phyloP scores from a whole-genome alignment of 2,329 filamentous ascomycete species.

The Neopestalotiopsis rosae region DNA sequence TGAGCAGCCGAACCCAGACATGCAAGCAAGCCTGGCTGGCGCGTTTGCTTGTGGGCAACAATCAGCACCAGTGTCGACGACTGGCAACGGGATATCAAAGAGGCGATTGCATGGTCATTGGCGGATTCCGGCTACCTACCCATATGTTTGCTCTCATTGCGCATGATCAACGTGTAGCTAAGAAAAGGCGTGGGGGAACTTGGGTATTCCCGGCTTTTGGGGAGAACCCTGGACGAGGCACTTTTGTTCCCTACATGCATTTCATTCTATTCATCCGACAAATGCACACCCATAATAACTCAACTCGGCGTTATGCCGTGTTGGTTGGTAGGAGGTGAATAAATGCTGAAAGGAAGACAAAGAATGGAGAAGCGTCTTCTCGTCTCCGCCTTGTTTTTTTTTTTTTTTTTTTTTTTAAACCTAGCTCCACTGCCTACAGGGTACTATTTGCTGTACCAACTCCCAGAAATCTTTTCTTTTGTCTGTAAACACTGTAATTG shows the following conservation, averaged over 20 bases:
- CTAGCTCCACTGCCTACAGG: neutral
- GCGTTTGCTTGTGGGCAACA: neutral
- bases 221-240: neutral
- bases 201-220: neutral
- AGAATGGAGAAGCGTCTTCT: neutral
- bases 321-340: neutral
- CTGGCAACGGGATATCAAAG: neutral
- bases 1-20: neutral
- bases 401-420: neutral
- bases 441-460: neutral
- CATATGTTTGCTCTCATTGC: neutral
- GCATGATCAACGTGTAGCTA: neutral
- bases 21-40: neutral
- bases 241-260: no score
- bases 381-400: neutral
- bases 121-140: neutral
- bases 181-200: constrained; percentile 1
- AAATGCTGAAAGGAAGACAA: neutral
- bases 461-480: neutral
- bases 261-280: no score
- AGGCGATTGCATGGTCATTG: neutral
- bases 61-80: neutral
- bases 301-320: neutral
- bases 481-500: neutral
- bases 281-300: no score